These are phyloP conservation scores for Ascoidea tarda DNA, from an alignment of 805 yeast genomes.

Conservation along the genomic window DNA sequence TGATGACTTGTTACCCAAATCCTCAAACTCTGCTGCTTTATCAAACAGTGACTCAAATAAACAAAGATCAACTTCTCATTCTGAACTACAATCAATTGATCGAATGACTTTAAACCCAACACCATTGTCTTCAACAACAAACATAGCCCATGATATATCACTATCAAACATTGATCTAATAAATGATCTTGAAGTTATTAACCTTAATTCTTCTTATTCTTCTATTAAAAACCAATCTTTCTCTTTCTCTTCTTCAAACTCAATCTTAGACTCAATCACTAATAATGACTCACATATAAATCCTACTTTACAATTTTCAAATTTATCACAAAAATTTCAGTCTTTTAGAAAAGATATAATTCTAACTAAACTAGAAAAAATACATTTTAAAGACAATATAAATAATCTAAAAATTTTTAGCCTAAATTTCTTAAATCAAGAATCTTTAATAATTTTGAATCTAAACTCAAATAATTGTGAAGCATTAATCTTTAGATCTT, in stretches of 20 bases:
- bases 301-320: conserved; percentile 10
- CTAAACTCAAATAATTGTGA: conserved; percentile 25
- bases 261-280: conserved; percentile 28
- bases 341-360: conserved; percentile 47
- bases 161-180: conserved; percentile 12
- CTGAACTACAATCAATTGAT: conserved; percentile 27
- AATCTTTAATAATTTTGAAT: conserved; percentile 46
- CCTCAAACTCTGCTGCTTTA: conserved; percentile 3
- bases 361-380: conserved; percentile 40
- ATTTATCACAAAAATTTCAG: conserved; percentile 25
- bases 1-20: conserved; percentile 11
- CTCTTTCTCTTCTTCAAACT: conserved; percentile 15
- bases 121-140: neutral
- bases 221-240: no score
- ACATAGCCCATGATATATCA: conserved; percentile 1
- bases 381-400: conserved; percentile 19
- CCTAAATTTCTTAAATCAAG: conserved; percentile 36
- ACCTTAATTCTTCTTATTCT: no score
- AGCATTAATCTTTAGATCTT: conserved; percentile 32
- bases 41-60: neutral
- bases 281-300: conserved; percentile 14
- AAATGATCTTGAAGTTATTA: neutral
- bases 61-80: conserved; percentile 18
- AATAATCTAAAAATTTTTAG: conserved; percentile 21
- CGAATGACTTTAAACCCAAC: conserved; percentile 26